Percentiles rank a stretch among this genome's conserved stretches.
Conservation (phyloP, 2,329 filamentous ascomycete genomes). For the Myriosclerotinia curreyana region DNA sequence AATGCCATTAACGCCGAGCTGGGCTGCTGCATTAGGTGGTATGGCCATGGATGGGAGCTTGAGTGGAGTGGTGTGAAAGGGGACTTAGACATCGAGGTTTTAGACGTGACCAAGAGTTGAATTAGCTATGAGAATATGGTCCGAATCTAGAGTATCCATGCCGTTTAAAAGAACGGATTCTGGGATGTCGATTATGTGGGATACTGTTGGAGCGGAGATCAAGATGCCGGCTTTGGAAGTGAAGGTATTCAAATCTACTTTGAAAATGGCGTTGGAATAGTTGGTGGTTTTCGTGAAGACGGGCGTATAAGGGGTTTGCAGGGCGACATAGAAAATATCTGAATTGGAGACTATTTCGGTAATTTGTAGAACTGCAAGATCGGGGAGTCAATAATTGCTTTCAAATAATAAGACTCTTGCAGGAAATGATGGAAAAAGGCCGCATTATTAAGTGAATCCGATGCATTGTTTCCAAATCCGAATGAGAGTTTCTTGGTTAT, state of each 20-base stretch:
- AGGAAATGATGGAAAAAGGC: neutral
- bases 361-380: slow-evolving; percentile 23
- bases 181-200: slow-evolving; percentile 21
- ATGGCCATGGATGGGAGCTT: slow-evolving; percentile 32
- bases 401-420: neutral
- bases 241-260: slow-evolving; percentile 30
- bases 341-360: slow-evolving; percentile 32
- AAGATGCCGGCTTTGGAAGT: neutral
- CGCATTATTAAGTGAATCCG: neutral
- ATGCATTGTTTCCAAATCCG: too few species aligned
- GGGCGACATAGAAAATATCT: slow-evolving; percentile 36
- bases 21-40: slow-evolving; percentile 13
- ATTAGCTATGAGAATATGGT: slow-evolving; percentile 31
- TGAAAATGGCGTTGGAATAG: slow-evolving; percentile 28
- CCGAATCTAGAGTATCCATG: slow-evolving; percentile 27
- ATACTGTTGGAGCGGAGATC: slow-evolving; percentile 7
- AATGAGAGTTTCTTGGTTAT: too few species aligned
- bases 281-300: slow-evolving; percentile 31
- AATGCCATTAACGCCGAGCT: slow-evolving; percentile 34
- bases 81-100: slow-evolving; percentile 29
- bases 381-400: neutral
- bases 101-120: slow-evolving; percentile 31
- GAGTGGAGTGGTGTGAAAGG: slow-evolving; percentile 30
- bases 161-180: slow-evolving; percentile 32
- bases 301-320: slow-evolving; percentile 35